Evolutionary conservation across 2,329 filamentous ascomycete genomes (phyloP), one percentile per base, ranked within the genome.

Genomic region (Emmonsiellopsis sp.): DNA sequence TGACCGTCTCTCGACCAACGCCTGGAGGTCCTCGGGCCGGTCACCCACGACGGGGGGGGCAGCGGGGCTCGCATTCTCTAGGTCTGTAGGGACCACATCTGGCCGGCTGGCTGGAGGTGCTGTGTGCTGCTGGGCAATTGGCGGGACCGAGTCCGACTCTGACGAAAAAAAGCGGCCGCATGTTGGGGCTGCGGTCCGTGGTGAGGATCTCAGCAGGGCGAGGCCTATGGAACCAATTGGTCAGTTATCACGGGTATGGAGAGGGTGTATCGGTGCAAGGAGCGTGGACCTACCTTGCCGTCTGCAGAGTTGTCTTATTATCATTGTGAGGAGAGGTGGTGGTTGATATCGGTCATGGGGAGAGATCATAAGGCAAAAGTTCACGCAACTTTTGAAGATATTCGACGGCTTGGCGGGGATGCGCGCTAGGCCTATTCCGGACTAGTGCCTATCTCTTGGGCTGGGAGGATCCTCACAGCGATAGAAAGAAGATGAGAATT

Each of bases 281-380:
- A 14, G 8, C 37, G 44, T 14, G 37, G 10, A 65, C 70, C 62
- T 53, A 73, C 71, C 65, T 55, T 73, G 71, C 65, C 69, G 69
- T 63, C 66, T 57, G 59, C 62, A 66, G 43, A 70, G 49, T 53
- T 68, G 63, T 58, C 70, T 68, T 60, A 72, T 63, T 64, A 72
- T 72, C 71, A 73, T 73, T 49, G 52, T 68, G 65, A 48, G 44
- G 8, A 58, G 51, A 8, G 37, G 51, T 45, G 36, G 31, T 48
- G 36, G 14, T 55, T 33, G 37, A 51, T 37, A 51, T 42, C 42
- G 54, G 32, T 57, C 52, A 55, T 50, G 51, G 52, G 54, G 14
- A 51, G 47, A 13, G 37, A 55, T 53, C 49, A 50, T 47, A 44
- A 37, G 32, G 21, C 10, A 47, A 21, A 45, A 31, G n/a, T 13